Conservation (phyloP, 306 rosid species). For the Chamaecrista fasciculata region DNA sequence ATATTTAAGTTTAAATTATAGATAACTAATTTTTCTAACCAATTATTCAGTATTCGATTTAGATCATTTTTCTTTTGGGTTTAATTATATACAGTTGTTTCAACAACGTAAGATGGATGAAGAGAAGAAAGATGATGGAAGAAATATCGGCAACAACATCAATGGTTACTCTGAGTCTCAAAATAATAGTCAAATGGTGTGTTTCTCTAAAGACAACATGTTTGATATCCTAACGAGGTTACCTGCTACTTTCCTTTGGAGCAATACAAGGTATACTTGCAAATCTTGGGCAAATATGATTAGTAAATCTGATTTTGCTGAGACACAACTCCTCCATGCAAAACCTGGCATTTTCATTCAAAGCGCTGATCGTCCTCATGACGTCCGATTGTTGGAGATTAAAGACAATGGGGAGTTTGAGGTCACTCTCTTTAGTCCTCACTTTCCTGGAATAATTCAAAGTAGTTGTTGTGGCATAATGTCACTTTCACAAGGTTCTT, state of each 20-base stretch:
- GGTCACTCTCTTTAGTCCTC: neutral
- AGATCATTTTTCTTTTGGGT: neutral
- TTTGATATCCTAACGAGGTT: conserved; percentile 12
- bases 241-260: conserved; percentile 10
- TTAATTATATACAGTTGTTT: conserved; percentile 4
- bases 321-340: conserved; percentile 8
- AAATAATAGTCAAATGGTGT: neutral
- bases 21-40: neutral
- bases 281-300: conserved; percentile 22
- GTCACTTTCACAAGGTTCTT: neutral
- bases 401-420: conserved; percentile 23
- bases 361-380: neutral
- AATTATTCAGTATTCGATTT: neutral
- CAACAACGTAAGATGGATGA: neutral
- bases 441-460: conserved; percentile 14
- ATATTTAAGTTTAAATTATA: neutral
- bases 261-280: conserved; percentile 21
- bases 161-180: neutral
- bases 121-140: neutral
- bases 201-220: neutral
- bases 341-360: conserved; percentile 27
- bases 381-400: conserved; percentile 18
- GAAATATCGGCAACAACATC: neutral
- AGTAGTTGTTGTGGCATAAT: conserved; percentile 23
- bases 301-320: neutral